These are phyloP conservation scores for Boletellus ananiceps DNA, from an alignment of 768 basidiomycete species.

Conservation along the genomic window DNA sequence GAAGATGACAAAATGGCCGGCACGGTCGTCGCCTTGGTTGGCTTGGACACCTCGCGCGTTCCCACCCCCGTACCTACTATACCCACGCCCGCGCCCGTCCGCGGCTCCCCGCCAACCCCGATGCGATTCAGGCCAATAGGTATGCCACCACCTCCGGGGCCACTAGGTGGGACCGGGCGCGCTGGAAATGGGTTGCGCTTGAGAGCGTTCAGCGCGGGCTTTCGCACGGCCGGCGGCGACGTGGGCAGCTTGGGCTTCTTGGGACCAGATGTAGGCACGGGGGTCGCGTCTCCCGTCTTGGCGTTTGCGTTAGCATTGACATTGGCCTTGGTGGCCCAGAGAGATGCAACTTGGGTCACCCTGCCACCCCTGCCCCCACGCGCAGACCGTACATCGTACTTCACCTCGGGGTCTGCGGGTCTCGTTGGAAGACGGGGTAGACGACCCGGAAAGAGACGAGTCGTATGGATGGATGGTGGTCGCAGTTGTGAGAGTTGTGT, in stretches of 20 bases:
- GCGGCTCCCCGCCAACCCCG: not conserved
- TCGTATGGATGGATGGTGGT: not conserved
- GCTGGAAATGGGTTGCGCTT: constrained; percentile 11
- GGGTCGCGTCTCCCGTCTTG: constrained; percentile 5
- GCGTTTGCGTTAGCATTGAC: not conserved
- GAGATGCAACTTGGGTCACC: constrained; percentile 65
- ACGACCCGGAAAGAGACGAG: constrained; percentile 22
- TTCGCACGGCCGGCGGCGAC: constrained; percentile 5
- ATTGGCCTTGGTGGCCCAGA: constrained; percentile 61
- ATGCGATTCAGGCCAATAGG: not conserved
- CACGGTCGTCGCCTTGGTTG: constrained; percentile 60
- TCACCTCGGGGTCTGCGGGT: constrained; percentile 46
- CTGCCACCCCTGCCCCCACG: constrained; percentile 73
- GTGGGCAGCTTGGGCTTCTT: constrained; percentile 10
- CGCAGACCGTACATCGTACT: constrained; percentile 72
- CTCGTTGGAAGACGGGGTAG: constrained; percentile 33
- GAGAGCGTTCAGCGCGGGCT: constrained; percentile 5
- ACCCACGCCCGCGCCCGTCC: not conserved
- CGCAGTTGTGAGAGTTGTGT: not conserved
- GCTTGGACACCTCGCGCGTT: constrained; percentile 24
- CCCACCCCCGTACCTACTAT: constrained; percentile 9
- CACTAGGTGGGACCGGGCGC: not conserved
- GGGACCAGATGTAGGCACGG: not conserved
- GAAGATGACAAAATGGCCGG: constrained; percentile 69
- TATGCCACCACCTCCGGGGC: not conserved